Percentiles rank a stretch among this genome's conserved stretches.
phyloP scores from a whole-genome alignment of 352 stramenopile species.

The Phytopythium kandeliae region DNA sequence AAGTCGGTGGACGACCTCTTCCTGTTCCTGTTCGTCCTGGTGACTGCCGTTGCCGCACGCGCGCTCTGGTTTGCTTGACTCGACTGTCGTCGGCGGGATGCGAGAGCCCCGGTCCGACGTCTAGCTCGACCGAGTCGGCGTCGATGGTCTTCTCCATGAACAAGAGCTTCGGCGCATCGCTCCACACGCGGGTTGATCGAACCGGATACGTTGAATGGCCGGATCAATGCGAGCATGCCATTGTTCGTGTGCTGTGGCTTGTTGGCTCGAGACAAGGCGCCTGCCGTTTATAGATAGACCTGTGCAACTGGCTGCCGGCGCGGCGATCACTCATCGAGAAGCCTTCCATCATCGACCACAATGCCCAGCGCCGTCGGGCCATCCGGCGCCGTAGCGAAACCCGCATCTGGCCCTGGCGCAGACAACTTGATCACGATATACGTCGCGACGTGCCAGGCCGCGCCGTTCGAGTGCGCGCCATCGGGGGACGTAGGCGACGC shows the following conservation, averaged over 20 bases:
- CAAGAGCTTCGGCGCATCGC: too few species aligned
- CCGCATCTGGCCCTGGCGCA: not conserved
- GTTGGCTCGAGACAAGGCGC: too few species aligned
- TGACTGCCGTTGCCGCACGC: constrained; percentile 40
- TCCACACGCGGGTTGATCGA: too few species aligned
- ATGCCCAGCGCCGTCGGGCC: not conserved
- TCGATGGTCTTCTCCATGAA: too few species aligned
- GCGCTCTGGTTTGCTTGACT: constrained; percentile 33
- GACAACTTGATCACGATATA: constrained; percentile 40
- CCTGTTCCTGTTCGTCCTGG: constrained; percentile 64
- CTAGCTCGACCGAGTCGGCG: too few species aligned
- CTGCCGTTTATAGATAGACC: not conserved
- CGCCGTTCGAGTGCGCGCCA: constrained; percentile 11
- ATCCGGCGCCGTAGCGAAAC: not conserved
- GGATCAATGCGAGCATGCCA: not conserved
- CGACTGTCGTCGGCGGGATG: not conserved
- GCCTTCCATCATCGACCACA: too few species aligned
- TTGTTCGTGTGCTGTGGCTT: not conserved
- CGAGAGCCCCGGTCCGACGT: too few species aligned
- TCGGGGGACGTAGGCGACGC: not conserved
- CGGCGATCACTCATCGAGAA: too few species aligned
- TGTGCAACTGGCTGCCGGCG: too few species aligned
- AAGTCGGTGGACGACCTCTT: constrained; percentile 74
- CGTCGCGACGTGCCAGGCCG: constrained; percentile 50
- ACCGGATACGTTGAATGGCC: too few species aligned